A percentile compares a stretch with the other conserved stretches of the same genome.
Conservation (phyloP, 108 stramenopile species). For the Cyclotella baltica region DNA sequence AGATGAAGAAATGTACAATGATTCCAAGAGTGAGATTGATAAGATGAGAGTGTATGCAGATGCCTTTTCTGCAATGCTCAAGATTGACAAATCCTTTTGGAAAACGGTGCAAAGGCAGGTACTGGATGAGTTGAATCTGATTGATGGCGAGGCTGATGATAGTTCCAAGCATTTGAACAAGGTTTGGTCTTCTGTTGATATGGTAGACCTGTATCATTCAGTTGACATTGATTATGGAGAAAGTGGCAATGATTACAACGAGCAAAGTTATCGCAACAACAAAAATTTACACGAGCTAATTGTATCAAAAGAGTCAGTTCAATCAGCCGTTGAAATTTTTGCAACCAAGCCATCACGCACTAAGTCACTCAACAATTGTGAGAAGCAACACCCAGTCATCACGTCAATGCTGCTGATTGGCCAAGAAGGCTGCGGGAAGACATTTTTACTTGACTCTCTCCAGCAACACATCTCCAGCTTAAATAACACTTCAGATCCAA, state of each 20-base stretch:
- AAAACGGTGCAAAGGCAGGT: slow-evolving; percentile 38
- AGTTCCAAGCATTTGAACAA: not conserved
- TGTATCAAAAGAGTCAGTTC: slow-evolving; percentile 31
- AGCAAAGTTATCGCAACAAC: not conserved
- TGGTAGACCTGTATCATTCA: not conserved
- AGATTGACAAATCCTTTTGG: slow-evolving; percentile 47
- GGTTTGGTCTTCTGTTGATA: not conserved
- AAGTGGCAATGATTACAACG: not conserved
- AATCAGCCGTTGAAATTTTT: slow-evolving; percentile 47
- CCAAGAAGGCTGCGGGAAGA: slow-evolving; percentile 80
- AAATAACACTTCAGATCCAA: not conserved
- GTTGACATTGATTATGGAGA: not conserved
- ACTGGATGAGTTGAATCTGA: slow-evolving; percentile 26
- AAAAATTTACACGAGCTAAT: slow-evolving; percentile 26
- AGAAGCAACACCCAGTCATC: not conserved
- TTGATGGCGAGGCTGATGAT: not conserved
- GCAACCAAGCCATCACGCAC: not conserved
- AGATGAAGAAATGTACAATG: slow-evolving; percentile 30
- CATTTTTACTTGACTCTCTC: slow-evolving; percentile 67
- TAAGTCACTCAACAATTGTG: not conserved
- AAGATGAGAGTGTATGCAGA: slow-evolving; percentile 19
- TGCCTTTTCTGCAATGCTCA: slow-evolving; percentile 30
- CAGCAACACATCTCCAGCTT: slow-evolving; percentile 12
- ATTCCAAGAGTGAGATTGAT: not conserved
- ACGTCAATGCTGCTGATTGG: slow-evolving; percentile 63